Base-by-base conservation (phyloP, 2,329 filamentous ascomycete species). In the Paraconiothyrium sp. region DNA sequence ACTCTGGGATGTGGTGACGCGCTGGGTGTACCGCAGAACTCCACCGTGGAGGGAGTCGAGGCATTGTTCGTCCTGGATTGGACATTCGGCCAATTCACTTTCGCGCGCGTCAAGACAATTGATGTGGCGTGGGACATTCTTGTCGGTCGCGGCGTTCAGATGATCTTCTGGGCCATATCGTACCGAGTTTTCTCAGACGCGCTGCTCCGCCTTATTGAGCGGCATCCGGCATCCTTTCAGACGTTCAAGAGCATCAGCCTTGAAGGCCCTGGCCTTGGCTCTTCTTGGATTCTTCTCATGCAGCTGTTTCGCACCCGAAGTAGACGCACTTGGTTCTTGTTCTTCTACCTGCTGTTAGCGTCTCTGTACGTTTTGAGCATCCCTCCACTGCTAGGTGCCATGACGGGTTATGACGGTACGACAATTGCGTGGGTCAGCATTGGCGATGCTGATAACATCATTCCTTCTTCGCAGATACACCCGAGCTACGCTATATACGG, bases 371-470 rank as follows among this genome's bases (percentile, higher is more conserved):
- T 78, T 14, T 54, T 79, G 1, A 60, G 59, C 14, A 68, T 79
- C 22, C 77, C 76, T 0, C 74, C 76, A 22, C 65, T 76, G 4
- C 51, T 78, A 1, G 63, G 67, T n/a, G 76, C 77, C 13, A 78
- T 79, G 74, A 77, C 75, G 0, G 78, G 78, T 10, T 80, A 79
- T 55, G 72, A 76, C n/a, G 70, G 64, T 47, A 70, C 66, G 1
- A 63, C 64, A 2, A 69, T 69, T 5, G 65, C 72, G 0, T 77
- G 72, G 69, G 62, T 78, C 14, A 67, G 66, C 20, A 49, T 76
- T 16, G 65, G 72, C 14, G 63, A 65, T 16, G 57, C 58, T 3
- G 65, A 72, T 20, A 73, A 75, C 32, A 72, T 78, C 34, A 61
- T 77, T 1, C 71, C 70, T 1, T 69, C 69, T 1, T 55, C 64